Evolutionary conservation across 768 basidiomycete genomes (phyloP).

Genomic region (Hygrocybe punicea): DNA sequence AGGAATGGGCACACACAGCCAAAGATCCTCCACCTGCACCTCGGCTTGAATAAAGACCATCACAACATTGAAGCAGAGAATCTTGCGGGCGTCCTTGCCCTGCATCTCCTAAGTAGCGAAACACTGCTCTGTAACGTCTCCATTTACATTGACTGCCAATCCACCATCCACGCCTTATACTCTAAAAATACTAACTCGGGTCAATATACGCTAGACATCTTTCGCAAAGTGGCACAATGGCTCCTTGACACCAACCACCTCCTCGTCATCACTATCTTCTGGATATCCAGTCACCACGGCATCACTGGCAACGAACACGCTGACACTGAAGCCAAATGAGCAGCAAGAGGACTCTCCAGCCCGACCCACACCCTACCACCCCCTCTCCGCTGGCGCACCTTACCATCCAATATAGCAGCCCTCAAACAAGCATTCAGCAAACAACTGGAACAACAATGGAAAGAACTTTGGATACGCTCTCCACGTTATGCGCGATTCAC

Average conservation of each 20-base stretch:
- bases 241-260: not conserved
- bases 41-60: constrained; percentile 16
- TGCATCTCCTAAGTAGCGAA: no score
- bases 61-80: constrained; percentile 34
- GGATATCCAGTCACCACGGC: constrained; percentile 25
- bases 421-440: not conserved
- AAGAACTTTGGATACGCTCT: not conserved
- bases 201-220: not conserved
- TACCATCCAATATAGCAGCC: constrained; percentile 1
- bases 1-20: no score
- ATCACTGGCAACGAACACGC: constrained; percentile 25
- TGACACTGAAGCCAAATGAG: constrained; percentile 22
- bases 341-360: constrained; percentile 9
- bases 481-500: not conserved
- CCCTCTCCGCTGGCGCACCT: not conserved
- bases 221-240: not conserved
- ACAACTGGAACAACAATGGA: not conserved
- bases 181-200: not conserved
- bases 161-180: not conserved
- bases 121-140: no score
- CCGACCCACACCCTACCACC: not conserved
- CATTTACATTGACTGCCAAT: no score
- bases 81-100: constrained; percentile 15
- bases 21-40: no score
- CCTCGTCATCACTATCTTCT: constrained; percentile 5